A percentile compares a stretch with the other conserved stretches of the same genome.
Conservation (phyloP, 805 yeast species). For the Candida schatavii region DNA sequence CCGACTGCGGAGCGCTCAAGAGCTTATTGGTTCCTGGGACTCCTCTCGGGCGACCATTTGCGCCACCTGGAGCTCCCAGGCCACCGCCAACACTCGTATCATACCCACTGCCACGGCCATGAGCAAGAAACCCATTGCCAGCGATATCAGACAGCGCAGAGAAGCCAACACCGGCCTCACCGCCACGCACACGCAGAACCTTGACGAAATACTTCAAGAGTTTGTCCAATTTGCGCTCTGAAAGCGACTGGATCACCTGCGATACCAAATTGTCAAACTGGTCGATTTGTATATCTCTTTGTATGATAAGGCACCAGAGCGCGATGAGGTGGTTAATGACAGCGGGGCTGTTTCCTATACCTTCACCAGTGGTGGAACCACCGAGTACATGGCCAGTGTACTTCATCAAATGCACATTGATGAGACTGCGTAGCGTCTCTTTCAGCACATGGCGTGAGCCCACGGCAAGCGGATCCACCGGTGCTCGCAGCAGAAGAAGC, state of each 20-base stretch:
- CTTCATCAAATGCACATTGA: conserved; percentile 1
- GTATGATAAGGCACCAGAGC: conserved; percentile 1
- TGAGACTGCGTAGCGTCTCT: not conserved
- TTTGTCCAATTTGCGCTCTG: not conserved
- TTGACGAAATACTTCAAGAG: conserved; percentile 1
- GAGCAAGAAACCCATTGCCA: not conserved
- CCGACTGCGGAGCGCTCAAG: not conserved
- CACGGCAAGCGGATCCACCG: not conserved
- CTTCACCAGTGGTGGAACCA: not conserved
- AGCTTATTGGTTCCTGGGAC: not conserved
- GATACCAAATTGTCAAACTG: conserved; percentile 1
- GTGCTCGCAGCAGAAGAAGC: no score
- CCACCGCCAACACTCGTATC: not conserved
- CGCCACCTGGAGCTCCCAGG: not conserved
- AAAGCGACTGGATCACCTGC: not conserved
- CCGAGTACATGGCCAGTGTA: not conserved
- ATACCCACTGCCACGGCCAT: no score
- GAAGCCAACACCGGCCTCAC: not conserved
- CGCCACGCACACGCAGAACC: not conserved
- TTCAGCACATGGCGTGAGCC: not conserved
- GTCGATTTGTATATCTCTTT: not conserved
- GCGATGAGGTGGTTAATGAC: not conserved
- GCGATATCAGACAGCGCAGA: not conserved
- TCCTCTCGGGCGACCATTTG: not conserved
- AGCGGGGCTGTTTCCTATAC: not conserved